phyloP scores from a whole-genome alignment of 352 stramenopile species.

The Phytophthora kernoviae region DNA sequence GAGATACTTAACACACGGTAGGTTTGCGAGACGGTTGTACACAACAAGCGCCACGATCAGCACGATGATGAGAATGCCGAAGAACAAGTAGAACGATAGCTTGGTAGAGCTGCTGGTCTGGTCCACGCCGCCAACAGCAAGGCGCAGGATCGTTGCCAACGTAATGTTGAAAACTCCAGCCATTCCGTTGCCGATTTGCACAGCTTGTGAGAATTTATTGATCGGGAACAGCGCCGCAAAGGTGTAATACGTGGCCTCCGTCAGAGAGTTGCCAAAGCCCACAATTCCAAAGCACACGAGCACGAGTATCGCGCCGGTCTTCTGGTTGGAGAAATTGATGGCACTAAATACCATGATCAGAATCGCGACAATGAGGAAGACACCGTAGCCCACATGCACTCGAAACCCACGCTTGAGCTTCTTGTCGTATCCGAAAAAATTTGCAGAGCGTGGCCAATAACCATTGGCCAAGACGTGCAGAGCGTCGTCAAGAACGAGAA shows the following conservation, averaged over 20 bases:
- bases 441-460: constrained; percentile 44
- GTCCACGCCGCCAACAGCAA: constrained; percentile 42
- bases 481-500: constrained; percentile 62
- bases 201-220: constrained; percentile 58
- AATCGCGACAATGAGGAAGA: constrained; percentile 41
- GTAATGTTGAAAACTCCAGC: constrained; percentile 54
- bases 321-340: constrained; percentile 38
- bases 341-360: constrained; percentile 51
- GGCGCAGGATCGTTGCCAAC: constrained; percentile 42
- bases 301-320: constrained; percentile 45
- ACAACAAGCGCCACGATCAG: constrained; percentile 37
- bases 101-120: constrained; percentile 29
- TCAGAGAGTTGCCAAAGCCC: constrained; percentile 51
- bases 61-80: constrained; percentile 48
- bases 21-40: constrained; percentile 29
- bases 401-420: constrained; percentile 34
- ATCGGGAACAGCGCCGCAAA: constrained; percentile 53
- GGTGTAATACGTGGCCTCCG: constrained; percentile 53
- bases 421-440: constrained; percentile 54
- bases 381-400: constrained; percentile 36
- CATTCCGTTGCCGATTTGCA: constrained; percentile 56
- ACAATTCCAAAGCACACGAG: constrained; percentile 46
- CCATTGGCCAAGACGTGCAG: constrained; percentile 49
- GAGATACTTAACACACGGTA: constrained; percentile 47
- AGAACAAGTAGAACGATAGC: constrained; percentile 56